A percentile compares a stretch with the other conserved stretches of the same genome.
Evolutionary conservation across 2,329 filamentous ascomycete species (phyloP).

Genomic region (Ceratocystis cacaofunesta): DNA sequence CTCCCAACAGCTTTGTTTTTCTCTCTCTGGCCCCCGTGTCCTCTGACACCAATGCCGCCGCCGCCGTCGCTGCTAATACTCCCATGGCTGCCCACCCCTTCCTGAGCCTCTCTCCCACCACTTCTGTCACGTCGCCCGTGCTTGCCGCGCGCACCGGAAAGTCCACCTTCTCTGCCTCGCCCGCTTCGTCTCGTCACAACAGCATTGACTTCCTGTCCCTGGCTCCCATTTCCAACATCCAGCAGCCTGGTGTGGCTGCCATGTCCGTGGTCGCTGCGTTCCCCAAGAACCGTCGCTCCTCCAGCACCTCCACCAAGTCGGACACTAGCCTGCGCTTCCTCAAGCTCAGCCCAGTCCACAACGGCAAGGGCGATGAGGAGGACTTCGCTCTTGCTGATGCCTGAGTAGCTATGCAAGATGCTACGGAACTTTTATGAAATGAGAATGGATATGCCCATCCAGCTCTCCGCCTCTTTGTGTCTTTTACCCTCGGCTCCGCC

Average conservation of each 20-base stretch:
- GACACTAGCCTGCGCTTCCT: constrained; percentile 34
- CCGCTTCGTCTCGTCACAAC: constrained; percentile 20
- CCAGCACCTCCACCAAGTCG: constrained; percentile 34
- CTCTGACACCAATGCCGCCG: constrained; percentile 1
- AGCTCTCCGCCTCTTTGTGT: not conserved
- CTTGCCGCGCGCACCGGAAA: constrained; percentile 22
- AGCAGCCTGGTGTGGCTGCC: not conserved
- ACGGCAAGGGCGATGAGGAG: constrained; percentile 44
- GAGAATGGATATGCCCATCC: constrained; percentile 14
- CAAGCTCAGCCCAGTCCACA: constrained; percentile 51
- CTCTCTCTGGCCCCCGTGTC: constrained; percentile 14
- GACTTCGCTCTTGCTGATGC: constrained; percentile 29
- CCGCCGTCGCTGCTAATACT: not conserved
- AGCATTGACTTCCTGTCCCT: constrained; percentile 19
- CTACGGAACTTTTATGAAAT: not conserved
- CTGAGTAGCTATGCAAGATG: not conserved
- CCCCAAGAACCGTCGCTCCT: constrained; percentile 33
- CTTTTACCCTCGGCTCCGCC: not conserved
- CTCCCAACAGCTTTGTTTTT: constrained; percentile 13
- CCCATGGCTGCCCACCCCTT: constrained; percentile 25
- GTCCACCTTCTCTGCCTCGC: not conserved
- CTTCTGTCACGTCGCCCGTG: constrained; percentile 41
- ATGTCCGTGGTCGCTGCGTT: constrained; percentile 20
- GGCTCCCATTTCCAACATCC: constrained; percentile 9
- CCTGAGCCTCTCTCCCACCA: constrained; percentile 44